Base-by-base conservation (phyloP, 2,329 filamentous ascomycete species). In the Scorias spongiosa region DNA sequence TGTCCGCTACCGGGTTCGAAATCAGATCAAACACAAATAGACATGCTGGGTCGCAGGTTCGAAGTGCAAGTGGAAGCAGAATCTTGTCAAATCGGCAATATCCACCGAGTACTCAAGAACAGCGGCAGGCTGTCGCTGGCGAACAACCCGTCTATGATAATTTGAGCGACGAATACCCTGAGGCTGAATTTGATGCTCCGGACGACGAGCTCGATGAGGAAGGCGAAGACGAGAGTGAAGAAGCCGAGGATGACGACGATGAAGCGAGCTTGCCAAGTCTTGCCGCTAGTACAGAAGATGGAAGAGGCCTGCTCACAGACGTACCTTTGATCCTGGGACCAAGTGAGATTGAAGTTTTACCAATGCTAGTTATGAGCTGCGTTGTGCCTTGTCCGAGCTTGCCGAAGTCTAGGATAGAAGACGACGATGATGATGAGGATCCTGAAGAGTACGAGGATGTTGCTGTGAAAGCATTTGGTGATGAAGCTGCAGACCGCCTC, bases 341-440 rank as follows among this genome's bases (percentile, higher is more conserved):
- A 0, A 88, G 87, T 44, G 89, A 96, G 63, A 95, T 95, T 43
- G 89, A 96, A 63, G 88, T 91, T 5, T 67, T 96, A 43, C 89
- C 93, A 44, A 94, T 95, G 88, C 93, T 95, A 47, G 81, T 96
- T 55, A 94, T 95, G 68, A 88, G 85, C 11, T 93, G 88, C 49
- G 93, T 96, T 43, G 78, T 94, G 17, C 32, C 32, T 12, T 36
- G 32, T 9, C 32, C 32, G 32, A 36, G 15, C 12, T 12, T 36
- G 15, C 32, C 32, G 3, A 36, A 15, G 32, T 12, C 32, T 5
- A 36, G 15, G 9, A 36, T 15, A 12, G 32, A 36, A 12, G 32
- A 36, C 5, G 32, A 36, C 15, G 32, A 36, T 36, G 32, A 36
- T 15, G 32, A 36, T 9, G 32, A 36, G 5, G 32, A 36, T 15